Base-by-base conservation (phyloP, 768 basidiomycete species). In the Chiua virens region DNA sequence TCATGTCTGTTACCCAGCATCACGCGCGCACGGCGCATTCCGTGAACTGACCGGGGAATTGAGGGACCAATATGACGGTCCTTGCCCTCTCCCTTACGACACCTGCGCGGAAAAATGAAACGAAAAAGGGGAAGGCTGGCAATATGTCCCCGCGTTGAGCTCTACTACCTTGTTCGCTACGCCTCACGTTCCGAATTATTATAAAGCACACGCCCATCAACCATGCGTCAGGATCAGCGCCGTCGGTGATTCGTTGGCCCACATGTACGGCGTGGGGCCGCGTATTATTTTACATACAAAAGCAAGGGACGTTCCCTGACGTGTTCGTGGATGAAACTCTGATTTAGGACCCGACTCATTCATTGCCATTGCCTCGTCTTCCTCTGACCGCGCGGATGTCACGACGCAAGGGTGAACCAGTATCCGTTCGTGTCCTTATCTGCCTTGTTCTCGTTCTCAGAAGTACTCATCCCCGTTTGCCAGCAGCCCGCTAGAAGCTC, bases 341-440 rank as follows among this genome's bases (percentile, higher is more conserved):
- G 47, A 50, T 52, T 34, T 20, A 21, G 36, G 23, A 28, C 41
- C 47, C 41, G 49, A 50, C 42, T 50, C 54, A 25, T 44, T 54
- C 25, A 3, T 13, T 30, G 30, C 8, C 30, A 30, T 30, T 30
- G 10, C 51, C 36, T 28, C 34, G 28, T 58, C 45, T 48, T 60
- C 45, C 23, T 32, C 34, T 34, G 34, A 52, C 58, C 52, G 47
- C 52, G 50, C 58, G 36, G 36, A 62, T 66, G 62, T 66, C 62
- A 40, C 54, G 47, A 60, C 53, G 60, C 57, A 57, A 48, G 47
- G 43, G 49, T 55, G n/a, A 30, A 42, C 38, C 57, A 32, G 23
- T 13, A 18, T 32, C 34, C 42, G 62, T 64, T 27, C 47, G 62
- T 48, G 34, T 45, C 37, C 30, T 23, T 34, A 14, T 41, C 22